These are phyloP conservation scores for Xanthoconium separans DNA, from an alignment of 1,284 basidiomycete genomes.

Conservation along the genomic window DNA sequence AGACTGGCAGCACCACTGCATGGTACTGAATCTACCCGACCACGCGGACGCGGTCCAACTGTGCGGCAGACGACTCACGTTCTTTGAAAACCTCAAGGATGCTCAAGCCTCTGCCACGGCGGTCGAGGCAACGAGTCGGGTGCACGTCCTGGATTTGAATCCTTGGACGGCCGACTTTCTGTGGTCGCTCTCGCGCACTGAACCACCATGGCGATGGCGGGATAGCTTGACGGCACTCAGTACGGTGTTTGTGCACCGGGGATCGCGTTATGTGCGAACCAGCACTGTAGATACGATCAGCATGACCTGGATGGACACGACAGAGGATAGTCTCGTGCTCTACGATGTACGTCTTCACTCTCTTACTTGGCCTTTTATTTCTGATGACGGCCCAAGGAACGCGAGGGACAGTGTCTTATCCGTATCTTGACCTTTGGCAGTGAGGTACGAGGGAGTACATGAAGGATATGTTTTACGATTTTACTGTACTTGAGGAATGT, in stretches of 20 bases:
- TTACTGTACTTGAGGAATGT: neutral
- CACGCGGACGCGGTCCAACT: constrained; percentile 30
- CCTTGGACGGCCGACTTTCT: constrained; percentile 27
- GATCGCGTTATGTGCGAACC: constrained; percentile 30
- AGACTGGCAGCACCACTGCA: constrained; percentile 34
- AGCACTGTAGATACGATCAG: constrained; percentile 30
- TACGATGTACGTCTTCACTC: constrained; percentile 27
- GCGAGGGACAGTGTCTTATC: constrained; percentile 33
- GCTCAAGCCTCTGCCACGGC: neutral
- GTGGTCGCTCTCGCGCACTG: constrained; percentile 25
- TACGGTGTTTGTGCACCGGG: constrained; percentile 28
- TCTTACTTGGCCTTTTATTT: neutral
- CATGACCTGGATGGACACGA: constrained; percentile 36
- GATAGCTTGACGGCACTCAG: constrained; percentile 27
- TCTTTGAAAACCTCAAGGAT: constrained; percentile 30
- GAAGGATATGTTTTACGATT: constrained; percentile 1
- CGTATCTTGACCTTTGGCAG: constrained; percentile 36
- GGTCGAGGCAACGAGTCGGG: constrained; percentile 22
- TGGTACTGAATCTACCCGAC: constrained; percentile 35
- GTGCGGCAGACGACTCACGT: constrained; percentile 33
- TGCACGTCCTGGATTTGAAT: constrained; percentile 34
- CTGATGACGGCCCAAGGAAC: constrained; percentile 26
- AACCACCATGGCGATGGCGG: constrained; percentile 34
- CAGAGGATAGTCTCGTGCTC: constrained; percentile 32
- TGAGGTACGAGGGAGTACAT: constrained; percentile 17